These are phyloP conservation scores for Ensete glaucum DNA, from an alignment of 176 grass and related monocot species.

Conservation along the genomic window DNA sequence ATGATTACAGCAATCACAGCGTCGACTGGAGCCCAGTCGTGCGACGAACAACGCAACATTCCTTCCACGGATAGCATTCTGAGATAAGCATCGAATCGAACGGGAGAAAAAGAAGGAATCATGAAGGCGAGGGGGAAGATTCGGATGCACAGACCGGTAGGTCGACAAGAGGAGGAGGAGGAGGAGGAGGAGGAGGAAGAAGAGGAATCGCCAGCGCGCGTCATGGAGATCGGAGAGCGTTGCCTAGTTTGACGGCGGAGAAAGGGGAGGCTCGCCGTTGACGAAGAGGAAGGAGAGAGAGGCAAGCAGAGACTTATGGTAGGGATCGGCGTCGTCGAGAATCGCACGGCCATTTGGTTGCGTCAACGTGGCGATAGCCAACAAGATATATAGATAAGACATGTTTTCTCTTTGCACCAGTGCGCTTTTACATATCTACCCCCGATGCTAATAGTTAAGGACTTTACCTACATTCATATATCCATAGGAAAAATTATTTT, in stretches of 20 bases:
- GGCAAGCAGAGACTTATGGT: not conserved
- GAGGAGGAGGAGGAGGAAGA: not conserved
- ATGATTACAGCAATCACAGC: not conserved
- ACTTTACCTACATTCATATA: too few species aligned
- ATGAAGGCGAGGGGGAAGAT: not conserved
- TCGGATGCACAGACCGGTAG: not conserved
- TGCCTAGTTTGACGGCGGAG: not conserved
- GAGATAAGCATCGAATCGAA: not conserved
- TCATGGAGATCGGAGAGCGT: not conserved
- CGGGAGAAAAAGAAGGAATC: not conserved
- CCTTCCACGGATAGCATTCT: too few species aligned
- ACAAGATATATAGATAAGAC: too few species aligned
- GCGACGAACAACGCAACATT: not conserved
- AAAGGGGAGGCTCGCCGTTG: not conserved
- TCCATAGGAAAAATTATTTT: too few species aligned
- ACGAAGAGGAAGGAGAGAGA: not conserved
- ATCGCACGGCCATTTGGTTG: not conserved
- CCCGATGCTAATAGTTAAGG: too few species aligned
- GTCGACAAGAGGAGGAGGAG: not conserved
- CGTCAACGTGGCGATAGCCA: too few species aligned
- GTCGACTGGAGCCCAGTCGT: not conserved
- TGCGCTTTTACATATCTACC: too few species aligned
- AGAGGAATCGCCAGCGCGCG: not conserved
- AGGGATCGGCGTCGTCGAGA: not conserved
- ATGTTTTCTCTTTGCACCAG: too few species aligned